These are phyloP conservation scores for Termitomyces titanicus DNA, from an alignment of 768 basidiomycete species.

Conservation along the genomic window DNA sequence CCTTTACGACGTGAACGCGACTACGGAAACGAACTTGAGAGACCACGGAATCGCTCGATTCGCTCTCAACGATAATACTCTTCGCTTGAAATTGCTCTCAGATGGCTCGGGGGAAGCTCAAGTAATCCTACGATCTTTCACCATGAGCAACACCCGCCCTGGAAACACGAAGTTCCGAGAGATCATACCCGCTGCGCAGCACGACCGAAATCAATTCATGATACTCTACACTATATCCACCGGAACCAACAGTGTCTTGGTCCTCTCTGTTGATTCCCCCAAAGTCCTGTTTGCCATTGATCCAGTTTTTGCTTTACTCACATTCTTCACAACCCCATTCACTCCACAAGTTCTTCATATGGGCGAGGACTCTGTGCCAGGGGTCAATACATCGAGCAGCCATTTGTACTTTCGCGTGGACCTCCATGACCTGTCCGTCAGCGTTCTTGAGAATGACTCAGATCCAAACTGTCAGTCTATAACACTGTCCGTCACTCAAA, in stretches of 20 bases:
- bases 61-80: slow-evolving; percentile 71
- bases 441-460: slow-evolving; percentile 81
- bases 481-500: slow-evolving; percentile 74
- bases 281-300: slow-evolving; percentile 90
- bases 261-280: slow-evolving; percentile 90
- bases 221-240: slow-evolving; percentile 80
- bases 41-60: slow-evolving; percentile 84
- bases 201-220: slow-evolving; percentile 91
- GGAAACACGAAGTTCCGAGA: slow-evolving; percentile 86
- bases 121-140: slow-evolving; percentile 85
- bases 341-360: slow-evolving; percentile 9
- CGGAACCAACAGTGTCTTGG: slow-evolving; percentile 49
- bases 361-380: slow-evolving; percentile 1
- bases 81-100: slow-evolving; percentile 78
- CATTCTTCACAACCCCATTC: slow-evolving; percentile 73
- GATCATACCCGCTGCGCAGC: slow-evolving; percentile 89
- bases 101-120: slow-evolving; percentile 87
- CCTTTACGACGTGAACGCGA: slow-evolving; percentile 72
- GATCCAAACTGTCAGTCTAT: slow-evolving; percentile 83
- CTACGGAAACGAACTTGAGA: slow-evolving; percentile 52
- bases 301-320: slow-evolving; percentile 83
- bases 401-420: slow-evolving; percentile 73
- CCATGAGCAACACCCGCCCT: slow-evolving; percentile 83
- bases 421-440: slow-evolving; percentile 85
- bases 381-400: neutral